Base-by-base conservation (phyloP, 2,329 filamentous ascomycete species). In the Diaporthe caulivora region DNA sequence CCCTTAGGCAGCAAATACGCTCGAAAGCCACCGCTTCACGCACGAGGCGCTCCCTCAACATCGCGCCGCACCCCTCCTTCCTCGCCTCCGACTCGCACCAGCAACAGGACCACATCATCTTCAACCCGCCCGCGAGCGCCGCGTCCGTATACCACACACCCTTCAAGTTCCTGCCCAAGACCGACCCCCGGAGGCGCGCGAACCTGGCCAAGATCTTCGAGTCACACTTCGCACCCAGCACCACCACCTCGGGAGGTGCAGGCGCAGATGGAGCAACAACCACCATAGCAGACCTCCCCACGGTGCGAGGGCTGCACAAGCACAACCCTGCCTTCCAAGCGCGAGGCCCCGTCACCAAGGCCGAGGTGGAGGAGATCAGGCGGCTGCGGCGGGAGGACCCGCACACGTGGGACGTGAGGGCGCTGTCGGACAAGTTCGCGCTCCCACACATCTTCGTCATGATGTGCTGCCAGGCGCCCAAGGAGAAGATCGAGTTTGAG, bases 141-240 rank as follows among this genome's bases (percentile, higher is more conserved):
- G 81, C 85, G 17, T 82, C 89, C n/a, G 89, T 91, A 72, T 86
- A 86, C 78, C 88, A 92, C 83, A 92, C 91, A n/a, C 91, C 91
- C 72, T 88, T 91, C 83, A 88, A 91, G 80, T 92, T 92, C 82
- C 87, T 92, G 40, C 91, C 91, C 70, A 86, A 84, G 67, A 81
- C 79, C 76, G 89, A 91, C 79, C 87, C 88, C 21, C 87, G 89
- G 60, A 87, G 88, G 37, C 82, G 83, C 69, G 85, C 86, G 60
- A 86, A 87, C 80, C 82, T 89, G 53, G 81, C 83, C 21, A 80
- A 84, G 53, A 84, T 89, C 44, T 81, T 87, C 72, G 80, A 81
- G 74, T 71, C 67, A 31, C 74, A 75, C 74, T 75, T 75, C 26
- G 31, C 58, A 40, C 34, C 62, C 5, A 2, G 24, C 51, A 9